Evolutionary conservation across 2,329 filamentous ascomycete genomes (phyloP), one percentile per base, ranked within the genome.

Genomic region (Cladosporium sp.): DNA sequence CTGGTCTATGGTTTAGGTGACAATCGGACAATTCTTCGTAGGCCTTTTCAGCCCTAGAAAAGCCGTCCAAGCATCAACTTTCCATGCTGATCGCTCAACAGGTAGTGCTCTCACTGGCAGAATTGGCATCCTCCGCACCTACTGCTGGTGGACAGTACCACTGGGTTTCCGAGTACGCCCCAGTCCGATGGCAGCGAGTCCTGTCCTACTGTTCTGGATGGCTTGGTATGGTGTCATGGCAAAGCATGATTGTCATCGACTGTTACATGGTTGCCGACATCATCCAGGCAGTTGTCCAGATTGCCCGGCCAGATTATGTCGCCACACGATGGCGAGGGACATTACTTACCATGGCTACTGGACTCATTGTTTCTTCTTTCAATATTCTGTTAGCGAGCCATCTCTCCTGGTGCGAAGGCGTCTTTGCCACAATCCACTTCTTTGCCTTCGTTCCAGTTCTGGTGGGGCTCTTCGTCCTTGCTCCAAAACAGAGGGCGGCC

Each of bases 41-140:
- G 34, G 50, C 9, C 5, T 5, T n/a, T 8, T 31, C 19, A 31
- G 18, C 11, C 9, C 22, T 41, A 10, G 8, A 9, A 38, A 13
- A 11, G 22, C 16, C 19, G 9, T 19, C 9, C 34, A 35, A 3
- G 10, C 5, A 5, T 9, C 1, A 16, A 22, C 9, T 2, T 14
- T 28, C 22, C 33, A 16, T 13, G n/a, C 9, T 8, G 3, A 37
- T 28, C 4, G 34, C n/a, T 35, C 18, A 8, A 31, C 18, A 50
- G 48, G 48, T 70, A 9, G 61, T 69, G 8, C 51, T 68, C 4
- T 66, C 61, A 1, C 54, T 70, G 32, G 66, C 66, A 1, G 67
- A 70, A 54, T 63, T 69, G 59, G 59, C 63, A 9, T 63, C 58
- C 2, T 68, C 68, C 55, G 60, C 62, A 5, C 65, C 64, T 18